A percentile compares a stretch with the other conserved stretches of the same genome.
These are phyloP conservation scores for Fusarium avenaceum DNA, from an alignment of 2,329 filamentous ascomycete genomes.

Conservation along the genomic window DNA sequence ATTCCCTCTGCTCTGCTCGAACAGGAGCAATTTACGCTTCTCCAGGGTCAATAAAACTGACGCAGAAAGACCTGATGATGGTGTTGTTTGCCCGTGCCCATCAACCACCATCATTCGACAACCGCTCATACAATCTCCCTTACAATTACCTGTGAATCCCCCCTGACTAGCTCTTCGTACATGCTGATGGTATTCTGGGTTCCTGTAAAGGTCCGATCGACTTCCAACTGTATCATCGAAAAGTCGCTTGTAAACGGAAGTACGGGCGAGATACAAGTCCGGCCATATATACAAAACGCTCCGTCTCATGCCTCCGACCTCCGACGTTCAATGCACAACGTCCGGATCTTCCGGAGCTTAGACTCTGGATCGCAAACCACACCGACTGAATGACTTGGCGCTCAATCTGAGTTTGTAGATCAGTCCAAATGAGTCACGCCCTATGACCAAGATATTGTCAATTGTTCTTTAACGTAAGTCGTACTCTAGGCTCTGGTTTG, in stretches of 20 bases:
- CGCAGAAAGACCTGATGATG: slow-evolving; percentile 37
- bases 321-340: neutral
- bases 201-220: slow-evolving; percentile 4
- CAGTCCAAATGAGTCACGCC: neutral
- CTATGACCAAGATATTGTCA: neutral
- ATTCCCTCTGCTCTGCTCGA: slow-evolving; percentile 1
- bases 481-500: slow-evolving; percentile 2
- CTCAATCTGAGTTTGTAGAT: slow-evolving; percentile 5
- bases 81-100: slow-evolving; percentile 42
- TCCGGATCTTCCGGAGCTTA: slow-evolving; percentile 27
- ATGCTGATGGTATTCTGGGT: neutral
- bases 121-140: slow-evolving; percentile 2
- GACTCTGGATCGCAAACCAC: slow-evolving; percentile 2
- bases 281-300: slow-evolving; percentile 1
- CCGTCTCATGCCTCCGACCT: slow-evolving; percentile 18
- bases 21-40: slow-evolving; percentile 3
- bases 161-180: slow-evolving; percentile 11
- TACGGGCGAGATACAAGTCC: slow-evolving; percentile 21
- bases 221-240: neutral
- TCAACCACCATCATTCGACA: slow-evolving; percentile 36
- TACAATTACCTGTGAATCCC: slow-evolving; percentile 5
- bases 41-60: slow-evolving; percentile 5
- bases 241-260: slow-evolving; percentile 9
- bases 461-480: neutral
- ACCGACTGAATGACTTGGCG: neutral